A percentile compares a stretch with the other conserved stretches of the same genome.
Conservation (phyloP, 2,329 filamentous ascomycete genomes). For the Neocucurbitaria cava region DNA sequence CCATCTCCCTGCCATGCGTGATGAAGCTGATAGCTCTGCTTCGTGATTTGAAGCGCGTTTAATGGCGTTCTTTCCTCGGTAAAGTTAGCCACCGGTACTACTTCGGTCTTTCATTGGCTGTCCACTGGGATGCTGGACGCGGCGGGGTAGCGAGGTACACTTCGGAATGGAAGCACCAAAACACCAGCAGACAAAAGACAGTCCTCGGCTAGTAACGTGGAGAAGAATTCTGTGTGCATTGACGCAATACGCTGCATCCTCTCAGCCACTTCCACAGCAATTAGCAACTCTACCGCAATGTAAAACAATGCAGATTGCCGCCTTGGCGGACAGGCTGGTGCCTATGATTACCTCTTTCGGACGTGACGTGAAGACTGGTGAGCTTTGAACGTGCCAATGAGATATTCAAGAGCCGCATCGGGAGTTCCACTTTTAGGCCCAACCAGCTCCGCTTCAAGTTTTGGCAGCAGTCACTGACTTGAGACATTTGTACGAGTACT, state of each 20-base stretch:
- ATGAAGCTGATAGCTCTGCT: background rate
- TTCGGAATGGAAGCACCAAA: constrained; percentile 1
- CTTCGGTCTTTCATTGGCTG: background rate
- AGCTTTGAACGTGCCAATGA: background rate
- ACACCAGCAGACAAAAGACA: background rate
- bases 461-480: no score
- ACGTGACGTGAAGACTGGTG: background rate
- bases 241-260: background rate
- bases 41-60: constrained; percentile 1
- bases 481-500: background rate
- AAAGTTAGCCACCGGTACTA: constrained; percentile 22
- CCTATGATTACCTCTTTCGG: background rate
- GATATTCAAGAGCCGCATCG: background rate
- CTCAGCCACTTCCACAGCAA: background rate
- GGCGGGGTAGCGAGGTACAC: constrained; percentile 11
- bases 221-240: no score
- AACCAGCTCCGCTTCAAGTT: background rate
- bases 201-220: no score
- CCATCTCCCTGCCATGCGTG: constrained; percentile 10
- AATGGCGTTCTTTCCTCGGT: constrained; percentile 16
- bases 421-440: background rate
- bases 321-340: background rate
- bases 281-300: background rate
- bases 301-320: background rate
- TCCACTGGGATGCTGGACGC: background rate